Base-by-base conservation (phyloP, 169 alveolate genomes). In the Plasmodium ovale region DNA sequence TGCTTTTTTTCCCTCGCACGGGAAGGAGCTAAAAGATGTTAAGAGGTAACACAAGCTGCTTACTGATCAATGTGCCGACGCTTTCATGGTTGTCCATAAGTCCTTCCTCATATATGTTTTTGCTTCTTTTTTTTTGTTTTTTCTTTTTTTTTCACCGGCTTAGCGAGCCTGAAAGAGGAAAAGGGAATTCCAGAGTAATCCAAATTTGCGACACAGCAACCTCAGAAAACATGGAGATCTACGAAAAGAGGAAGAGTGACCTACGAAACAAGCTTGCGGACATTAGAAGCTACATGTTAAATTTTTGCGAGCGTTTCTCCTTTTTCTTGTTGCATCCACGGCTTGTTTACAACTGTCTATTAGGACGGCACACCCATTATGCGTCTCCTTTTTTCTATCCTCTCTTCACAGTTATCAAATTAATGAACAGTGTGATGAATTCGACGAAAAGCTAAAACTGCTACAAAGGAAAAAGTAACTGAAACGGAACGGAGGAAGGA, bases 281-380 rank as follows among this genome's bases (percentile, higher is more conserved):
- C 39, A 54, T 77, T 33, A 59, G 47, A 54, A 60, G 56, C 47
- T 77, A 77, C 67, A 77, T 77, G 88, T 77, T 60, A 77, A 39
- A 9, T 39, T 39, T 39, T 39, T 5, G 9, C 51, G 5, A 5
- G 5, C 9, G 5, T 39, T 39, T 39, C 9, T 39, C 9, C 9
- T 39, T 39, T 39, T 39, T 39, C 9, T 39, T 39, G 5, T 39
- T 39, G 5, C 9, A 6, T 39, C 51, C 5, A 6, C 9, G n/a
- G 5, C 51, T 6, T 6, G 5, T 62, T 62, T 9, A 7, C 33
- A 31, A 27, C 33, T 29, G n/a, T n/a, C n/a, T n/a, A n/a, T n/a
- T n/a, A n/a, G n/a, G n/a, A n/a, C n/a, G n/a, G n/a, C n/a, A n/a
- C n/a, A n/a, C 33, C 12, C 33, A 12, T 35, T 1, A n/a, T 33